Percentiles rank a stretch among this genome's conserved stretches.
These are phyloP conservation scores for Casuarina equisetifolia DNA, from an alignment of 306 rosid species.

Conservation along the genomic window DNA sequence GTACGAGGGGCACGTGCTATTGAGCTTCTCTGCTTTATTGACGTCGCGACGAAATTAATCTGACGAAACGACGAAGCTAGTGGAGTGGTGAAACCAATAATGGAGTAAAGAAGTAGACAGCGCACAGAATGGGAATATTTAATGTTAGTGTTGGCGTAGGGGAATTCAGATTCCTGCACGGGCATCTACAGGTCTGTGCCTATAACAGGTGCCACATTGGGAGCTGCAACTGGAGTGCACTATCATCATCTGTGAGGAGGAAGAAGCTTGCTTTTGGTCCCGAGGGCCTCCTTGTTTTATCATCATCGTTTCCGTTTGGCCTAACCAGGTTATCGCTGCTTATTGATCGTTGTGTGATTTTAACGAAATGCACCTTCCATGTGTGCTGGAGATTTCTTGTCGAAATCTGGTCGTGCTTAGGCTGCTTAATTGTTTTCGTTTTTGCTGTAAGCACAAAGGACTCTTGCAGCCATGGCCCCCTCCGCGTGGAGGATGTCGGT, in stretches of 20 bases:
- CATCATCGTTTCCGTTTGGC: neutral
- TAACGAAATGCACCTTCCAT: neutral
- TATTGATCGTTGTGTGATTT: neutral
- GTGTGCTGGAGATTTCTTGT: too few species aligned
- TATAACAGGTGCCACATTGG: neutral
- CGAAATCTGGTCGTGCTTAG: too few species aligned
- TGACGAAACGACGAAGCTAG: too few species aligned
- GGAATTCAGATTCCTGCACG: neutral
- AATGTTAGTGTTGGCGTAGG: neutral
- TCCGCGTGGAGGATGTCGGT: too few species aligned
- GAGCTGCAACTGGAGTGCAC: neutral
- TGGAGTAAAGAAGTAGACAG: neutral
- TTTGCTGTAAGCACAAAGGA: too few species aligned
- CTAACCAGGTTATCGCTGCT: constrained; percentile 23
- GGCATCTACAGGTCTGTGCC: constrained; percentile 1
- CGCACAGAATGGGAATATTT: constrained; percentile 10
- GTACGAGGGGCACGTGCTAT: too few species aligned
- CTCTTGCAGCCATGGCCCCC: too few species aligned
- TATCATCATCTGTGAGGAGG: constrained; percentile 5
- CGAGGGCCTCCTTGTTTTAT: neutral
- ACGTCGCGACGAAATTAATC: too few species aligned
- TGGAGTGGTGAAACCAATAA: too few species aligned
- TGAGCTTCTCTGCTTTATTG: too few species aligned
- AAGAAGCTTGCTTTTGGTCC: neutral
- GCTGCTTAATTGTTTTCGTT: too few species aligned